These are phyloP conservation scores for Colletotrichum sp. DNA, from an alignment of 2,329 filamentous ascomycete genomes.

Conservation along the genomic window DNA sequence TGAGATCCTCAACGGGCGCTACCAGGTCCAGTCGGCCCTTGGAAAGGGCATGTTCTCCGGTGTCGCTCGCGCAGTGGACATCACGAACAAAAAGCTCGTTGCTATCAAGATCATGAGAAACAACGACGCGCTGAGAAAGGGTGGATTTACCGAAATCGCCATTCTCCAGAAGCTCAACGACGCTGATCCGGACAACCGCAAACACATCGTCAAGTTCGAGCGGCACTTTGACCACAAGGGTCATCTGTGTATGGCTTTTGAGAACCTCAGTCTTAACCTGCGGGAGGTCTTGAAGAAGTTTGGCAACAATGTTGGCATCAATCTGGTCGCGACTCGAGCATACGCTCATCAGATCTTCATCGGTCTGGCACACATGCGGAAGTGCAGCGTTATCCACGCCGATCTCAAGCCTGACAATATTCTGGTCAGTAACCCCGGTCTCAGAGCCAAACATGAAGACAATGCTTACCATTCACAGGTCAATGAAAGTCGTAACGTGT, in stretches of 20 bases:
- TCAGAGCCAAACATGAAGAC: neutral
- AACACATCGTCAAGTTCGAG: conserved; percentile 89
- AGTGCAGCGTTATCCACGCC: conserved; percentile 92
- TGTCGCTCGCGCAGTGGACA: conserved; percentile 87
- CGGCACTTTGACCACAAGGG: conserved; percentile 92
- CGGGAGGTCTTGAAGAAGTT: conserved; percentile 96
- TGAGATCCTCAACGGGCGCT: conserved; percentile 87
- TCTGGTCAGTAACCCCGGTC: conserved; percentile 60
- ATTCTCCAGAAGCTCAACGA: conserved; percentile 88
- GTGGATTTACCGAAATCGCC: conserved; percentile 91
- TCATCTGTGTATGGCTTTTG: conserved; percentile 96
- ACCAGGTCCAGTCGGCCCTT: conserved; percentile 85
- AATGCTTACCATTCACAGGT: conserved; percentile 52
- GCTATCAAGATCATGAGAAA: conserved; percentile 98
- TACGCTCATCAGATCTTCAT: conserved; percentile 97
- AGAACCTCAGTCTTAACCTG: conserved; percentile 91
- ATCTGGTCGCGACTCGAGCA: conserved; percentile 82
- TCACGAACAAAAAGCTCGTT: conserved; percentile 76
- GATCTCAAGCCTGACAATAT: conserved; percentile 99
- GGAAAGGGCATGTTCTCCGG: conserved; percentile 97
- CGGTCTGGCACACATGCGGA: conserved; percentile 84
- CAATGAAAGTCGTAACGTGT: conserved; percentile 79
- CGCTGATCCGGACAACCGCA: conserved; percentile 86
- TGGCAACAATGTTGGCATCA: conserved; percentile 92
- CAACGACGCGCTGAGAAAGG: conserved; percentile 91